Base-by-base conservation (phyloP, 139 green algal genomes). In the Nannochloris sp. region DNA sequence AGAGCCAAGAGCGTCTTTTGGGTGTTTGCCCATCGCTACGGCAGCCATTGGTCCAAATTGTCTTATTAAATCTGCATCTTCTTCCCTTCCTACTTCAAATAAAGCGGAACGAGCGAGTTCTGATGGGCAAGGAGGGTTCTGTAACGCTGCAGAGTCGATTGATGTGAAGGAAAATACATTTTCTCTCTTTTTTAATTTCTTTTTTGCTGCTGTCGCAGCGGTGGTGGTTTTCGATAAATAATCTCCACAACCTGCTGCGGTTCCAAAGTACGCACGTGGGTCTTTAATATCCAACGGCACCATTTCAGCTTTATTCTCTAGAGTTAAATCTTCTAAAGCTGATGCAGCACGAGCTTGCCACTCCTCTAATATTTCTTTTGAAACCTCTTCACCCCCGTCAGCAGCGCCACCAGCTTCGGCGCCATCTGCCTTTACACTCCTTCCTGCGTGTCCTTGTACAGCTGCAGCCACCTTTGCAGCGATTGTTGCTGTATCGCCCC, bases 11-110 rank as follows among this genome's bases (percentile, higher is more conserved):
- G 60, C 58, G 19, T 73, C 71, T 29, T 76, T 37, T 6, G 71
- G 67, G n/a, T 47, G 29, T 24, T 25, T 51, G 19, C 45, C 57
- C 45, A 66, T 37, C 23, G 64, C 64, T 3, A 44, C 19, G 0
- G 58, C 58, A 6, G 55, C 71, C 58, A 72, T 31, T 15, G 55
- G 44, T 1, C 71, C 71, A 64, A 77, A 77, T 35, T 73, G 55
- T 19, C 25, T 14, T 24, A 64, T 39, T 30, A 69, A 7, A 3
- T 25, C 53, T 53, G 54, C 62, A 38, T 77, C 63, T 35, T 69
- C 55, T 4, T 67, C 53, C 8, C 56, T 27, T 38, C 63, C 42
- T 9, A 77, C 39, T 51, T 76, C 53, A 25, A 67, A 15, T 24
- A 76, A 54, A n/a, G 67, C 63, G 24, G n/a, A 34, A 8, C 23